Percentiles rank a stretch among this genome's conserved stretches.
phyloP scores from a whole-genome alignment of 1,139 yeast species.

The Blastobotrys serpentis region DNA sequence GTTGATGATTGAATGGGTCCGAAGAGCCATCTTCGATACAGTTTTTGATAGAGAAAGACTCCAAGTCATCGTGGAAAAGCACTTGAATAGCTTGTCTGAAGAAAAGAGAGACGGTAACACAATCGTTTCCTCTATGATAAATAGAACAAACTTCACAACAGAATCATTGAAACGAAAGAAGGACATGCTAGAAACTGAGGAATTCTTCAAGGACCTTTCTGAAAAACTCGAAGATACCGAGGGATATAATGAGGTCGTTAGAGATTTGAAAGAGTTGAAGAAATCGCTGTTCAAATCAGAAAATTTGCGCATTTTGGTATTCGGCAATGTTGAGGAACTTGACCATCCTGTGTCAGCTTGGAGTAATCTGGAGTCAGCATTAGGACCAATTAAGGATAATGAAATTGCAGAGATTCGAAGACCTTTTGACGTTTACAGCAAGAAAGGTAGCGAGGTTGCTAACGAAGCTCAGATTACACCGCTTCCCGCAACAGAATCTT shows the following conservation, averaged over 20 bases:
- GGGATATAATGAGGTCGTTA: constrained; percentile 46
- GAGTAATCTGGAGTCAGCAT: constrained; percentile 36
- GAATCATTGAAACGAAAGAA: constrained; percentile 66
- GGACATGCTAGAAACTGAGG: constrained; percentile 65
- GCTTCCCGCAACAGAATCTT: constrained; percentile 84
- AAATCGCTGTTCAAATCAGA: constrained; percentile 53
- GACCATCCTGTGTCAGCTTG: constrained; percentile 62
- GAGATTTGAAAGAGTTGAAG: constrained; percentile 59
- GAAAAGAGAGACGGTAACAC: constrained; percentile 74
- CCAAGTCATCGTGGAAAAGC: constrained; percentile 67
- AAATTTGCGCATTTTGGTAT: constrained; percentile 66
- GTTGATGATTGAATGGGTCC: constrained; percentile 74
- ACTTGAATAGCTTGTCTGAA: constrained; percentile 73
- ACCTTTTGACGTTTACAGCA: constrained; percentile 54
- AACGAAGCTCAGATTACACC: constrained; percentile 62
- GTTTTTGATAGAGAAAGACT: constrained; percentile 74
- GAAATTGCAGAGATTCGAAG: constrained; percentile 47
- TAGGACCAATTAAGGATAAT: not conserved
- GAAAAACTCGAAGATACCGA: constrained; percentile 44
- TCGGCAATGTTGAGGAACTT: constrained; percentile 61
- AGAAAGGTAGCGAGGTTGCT: constrained; percentile 54
- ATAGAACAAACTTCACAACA: constrained; percentile 52
- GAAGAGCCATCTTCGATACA: constrained; percentile 59
- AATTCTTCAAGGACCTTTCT: constrained; percentile 49
- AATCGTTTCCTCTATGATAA: constrained; percentile 64